Evolutionary conservation across 2,329 filamentous ascomycete genomes (phyloP).

Genomic region (Penicillium psychrosexuale): DNA sequence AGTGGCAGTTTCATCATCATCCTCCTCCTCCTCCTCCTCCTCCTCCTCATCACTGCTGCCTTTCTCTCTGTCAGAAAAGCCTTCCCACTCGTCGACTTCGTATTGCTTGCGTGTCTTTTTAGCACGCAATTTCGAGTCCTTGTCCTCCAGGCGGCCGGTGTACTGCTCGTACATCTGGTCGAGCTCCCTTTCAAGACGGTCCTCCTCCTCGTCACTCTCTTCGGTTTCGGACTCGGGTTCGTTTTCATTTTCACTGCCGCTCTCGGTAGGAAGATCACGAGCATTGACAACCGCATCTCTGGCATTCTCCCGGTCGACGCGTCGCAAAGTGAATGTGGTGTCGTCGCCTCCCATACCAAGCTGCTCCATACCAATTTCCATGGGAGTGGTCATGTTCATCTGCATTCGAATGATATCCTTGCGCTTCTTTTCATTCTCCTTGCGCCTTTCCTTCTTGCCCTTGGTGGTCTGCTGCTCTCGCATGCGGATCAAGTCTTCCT

Average conservation of each 20-base stretch:
- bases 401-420: conserved; percentile 96
- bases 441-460: conserved; percentile 79
- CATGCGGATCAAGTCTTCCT: conserved; percentile 79
- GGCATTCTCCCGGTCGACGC: conserved; percentile 71
- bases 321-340: conserved; percentile 81
- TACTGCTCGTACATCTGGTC: conserved; percentile 86
- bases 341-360: conserved; percentile 73
- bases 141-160: conserved; percentile 71
- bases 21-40: conserved; percentile 50
- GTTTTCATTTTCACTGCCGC: conserved; percentile 63
- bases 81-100: conserved; percentile 87
- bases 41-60: conserved; percentile 59
- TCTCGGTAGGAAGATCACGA: conserved; percentile 66
- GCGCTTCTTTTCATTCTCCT: conserved; percentile 89
- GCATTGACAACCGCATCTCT: conserved; percentile 69
- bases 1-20: conserved; percentile 14
- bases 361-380: conserved; percentile 93
- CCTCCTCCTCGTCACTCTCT: conserved; percentile 70
- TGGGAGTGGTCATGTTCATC: conserved; percentile 92
- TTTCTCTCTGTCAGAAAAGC: conserved; percentile 67
- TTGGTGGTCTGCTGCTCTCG: conserved; percentile 73
- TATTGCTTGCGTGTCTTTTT: conserved; percentile 82
- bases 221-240: conserved; percentile 59
- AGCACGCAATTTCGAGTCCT: conserved; percentile 82
- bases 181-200: conserved; percentile 77